Evolutionary conservation across 1,284 basidiomycete species (phyloP).

Genomic region (Irpex rosettiformis): DNA sequence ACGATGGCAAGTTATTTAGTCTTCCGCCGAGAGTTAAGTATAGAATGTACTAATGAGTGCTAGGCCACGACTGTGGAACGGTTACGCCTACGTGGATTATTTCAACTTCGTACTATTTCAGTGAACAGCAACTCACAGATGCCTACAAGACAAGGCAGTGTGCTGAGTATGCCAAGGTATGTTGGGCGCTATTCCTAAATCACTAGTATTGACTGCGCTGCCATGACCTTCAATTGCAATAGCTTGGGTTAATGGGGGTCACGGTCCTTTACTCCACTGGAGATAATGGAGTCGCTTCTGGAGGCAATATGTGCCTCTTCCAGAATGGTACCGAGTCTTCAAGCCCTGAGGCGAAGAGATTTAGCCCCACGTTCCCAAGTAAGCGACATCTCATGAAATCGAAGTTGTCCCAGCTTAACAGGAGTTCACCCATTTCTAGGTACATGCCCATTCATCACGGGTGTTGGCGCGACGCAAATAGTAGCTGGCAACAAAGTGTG

Average conservation of each 20-base stretch:
- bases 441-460: constrained; percentile 55
- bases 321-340: not conserved
- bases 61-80: constrained; percentile 24
- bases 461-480: constrained; percentile 54
- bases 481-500: constrained; percentile 48
- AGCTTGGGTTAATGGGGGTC: constrained; percentile 41
- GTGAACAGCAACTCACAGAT: constrained; percentile 32
- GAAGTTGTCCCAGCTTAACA: too few species aligned
- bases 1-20: constrained; percentile 37
- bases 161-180: constrained; percentile 40
- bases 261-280: constrained; percentile 51
- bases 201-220: too few species aligned
- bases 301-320: constrained; percentile 11
- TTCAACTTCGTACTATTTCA: constrained; percentile 37
- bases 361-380: constrained; percentile 9
- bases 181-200: too few species aligned
- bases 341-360: constrained; percentile 9
- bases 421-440: constrained; percentile 1
- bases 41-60: constrained; percentile 7
- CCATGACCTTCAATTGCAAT: constrained; percentile 1
- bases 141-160: constrained; percentile 39
- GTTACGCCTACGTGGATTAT: constrained; percentile 36
- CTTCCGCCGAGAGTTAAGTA: not conserved
- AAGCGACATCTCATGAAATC: too few species aligned
- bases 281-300: constrained; percentile 48